These are phyloP conservation scores for Nannizzia gypsea DNA, from an alignment of 2,329 filamentous ascomycete genomes.

Conservation along the genomic window DNA sequence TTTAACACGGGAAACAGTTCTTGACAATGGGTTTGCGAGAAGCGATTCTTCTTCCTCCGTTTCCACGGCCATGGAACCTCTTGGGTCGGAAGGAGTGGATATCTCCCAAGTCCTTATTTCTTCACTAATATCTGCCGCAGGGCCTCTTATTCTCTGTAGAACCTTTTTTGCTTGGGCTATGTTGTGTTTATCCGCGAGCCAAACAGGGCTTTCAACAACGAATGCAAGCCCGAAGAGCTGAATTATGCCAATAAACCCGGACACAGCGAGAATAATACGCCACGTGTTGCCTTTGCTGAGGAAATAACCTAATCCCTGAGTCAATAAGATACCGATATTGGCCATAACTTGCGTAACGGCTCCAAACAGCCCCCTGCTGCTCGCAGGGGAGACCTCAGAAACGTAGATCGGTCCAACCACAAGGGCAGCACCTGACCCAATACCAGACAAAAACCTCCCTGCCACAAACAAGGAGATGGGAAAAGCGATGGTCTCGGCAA, in stretches of 20 bases:
- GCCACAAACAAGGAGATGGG: slow-evolving; percentile 56
- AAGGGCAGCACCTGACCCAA: slow-evolving; percentile 77
- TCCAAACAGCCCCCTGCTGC: slow-evolving; percentile 65
- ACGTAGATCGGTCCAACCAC: slow-evolving; percentile 94
- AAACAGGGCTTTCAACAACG: slow-evolving; percentile 79
- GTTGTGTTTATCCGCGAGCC: slow-evolving; percentile 59
- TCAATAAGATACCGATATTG: slow-evolving; percentile 76
- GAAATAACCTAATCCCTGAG: slow-evolving; percentile 79
- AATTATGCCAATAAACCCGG: slow-evolving; percentile 53
- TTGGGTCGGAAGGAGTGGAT: slow-evolving; percentile 15
- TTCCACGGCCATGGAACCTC: background rate
- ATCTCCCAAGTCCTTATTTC: slow-evolving; percentile 55
- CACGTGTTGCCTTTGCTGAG: slow-evolving; percentile 67
- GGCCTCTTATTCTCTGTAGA: slow-evolving; percentile 65
- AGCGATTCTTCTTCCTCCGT: slow-evolving; percentile 56
- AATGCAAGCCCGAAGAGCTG: slow-evolving; percentile 61
- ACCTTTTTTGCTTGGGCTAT: slow-evolving; percentile 51
- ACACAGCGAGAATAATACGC: slow-evolving; percentile 69
- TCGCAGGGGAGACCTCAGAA: slow-evolving; percentile 71
- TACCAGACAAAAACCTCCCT: slow-evolving; percentile 67
- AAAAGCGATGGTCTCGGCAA: slow-evolving; percentile 60
- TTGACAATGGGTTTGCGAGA: slow-evolving; percentile 43
- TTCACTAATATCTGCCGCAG: slow-evolving; percentile 54
- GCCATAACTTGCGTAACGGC: slow-evolving; percentile 81
- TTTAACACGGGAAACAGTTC: slow-evolving; percentile 52